Conservation (phyloP, 306 rosid genomes). For the Rosa multiflora region DNA sequence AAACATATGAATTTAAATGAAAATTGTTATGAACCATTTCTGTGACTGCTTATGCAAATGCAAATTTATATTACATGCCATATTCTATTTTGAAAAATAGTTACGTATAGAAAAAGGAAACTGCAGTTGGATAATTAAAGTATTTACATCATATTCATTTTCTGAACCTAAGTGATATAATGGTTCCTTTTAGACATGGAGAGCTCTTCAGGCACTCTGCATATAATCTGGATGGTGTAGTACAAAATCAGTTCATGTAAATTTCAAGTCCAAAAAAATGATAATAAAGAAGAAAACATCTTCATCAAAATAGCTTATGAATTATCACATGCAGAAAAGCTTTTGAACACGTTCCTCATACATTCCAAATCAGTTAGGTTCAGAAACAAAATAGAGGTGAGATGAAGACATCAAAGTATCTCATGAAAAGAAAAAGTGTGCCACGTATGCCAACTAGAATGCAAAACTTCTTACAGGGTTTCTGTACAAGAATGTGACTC, state of each 20-base stretch:
- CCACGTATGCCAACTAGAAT: neutral
- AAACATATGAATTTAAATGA: neutral
- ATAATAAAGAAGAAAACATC: neutral
- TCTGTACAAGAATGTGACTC: neutral
- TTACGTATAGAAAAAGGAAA: neutral
- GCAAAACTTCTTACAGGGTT: conserved; percentile 9
- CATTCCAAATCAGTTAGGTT: neutral
- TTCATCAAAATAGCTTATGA: conserved; percentile 17
- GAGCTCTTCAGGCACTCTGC: neutral
- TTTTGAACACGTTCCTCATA: conserved; percentile 25
- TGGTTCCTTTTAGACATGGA: conserved; percentile 27
- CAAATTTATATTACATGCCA: neutral
- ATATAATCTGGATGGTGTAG: neutral
- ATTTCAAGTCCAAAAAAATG: neutral
- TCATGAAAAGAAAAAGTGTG: neutral
- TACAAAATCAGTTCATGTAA: neutral
- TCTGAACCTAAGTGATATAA: neutral
- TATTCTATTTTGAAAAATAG: neutral
- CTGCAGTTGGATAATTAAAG: neutral
- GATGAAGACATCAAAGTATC: neutral
- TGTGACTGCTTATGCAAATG: neutral
- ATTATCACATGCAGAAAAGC: conserved; percentile 2
- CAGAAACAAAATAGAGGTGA: neutral
- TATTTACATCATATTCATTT: neutral
- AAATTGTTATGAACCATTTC: neutral